Conservation (phyloP, 2,329 filamentous ascomycete genomes). For the Penicillium concentricum region DNA sequence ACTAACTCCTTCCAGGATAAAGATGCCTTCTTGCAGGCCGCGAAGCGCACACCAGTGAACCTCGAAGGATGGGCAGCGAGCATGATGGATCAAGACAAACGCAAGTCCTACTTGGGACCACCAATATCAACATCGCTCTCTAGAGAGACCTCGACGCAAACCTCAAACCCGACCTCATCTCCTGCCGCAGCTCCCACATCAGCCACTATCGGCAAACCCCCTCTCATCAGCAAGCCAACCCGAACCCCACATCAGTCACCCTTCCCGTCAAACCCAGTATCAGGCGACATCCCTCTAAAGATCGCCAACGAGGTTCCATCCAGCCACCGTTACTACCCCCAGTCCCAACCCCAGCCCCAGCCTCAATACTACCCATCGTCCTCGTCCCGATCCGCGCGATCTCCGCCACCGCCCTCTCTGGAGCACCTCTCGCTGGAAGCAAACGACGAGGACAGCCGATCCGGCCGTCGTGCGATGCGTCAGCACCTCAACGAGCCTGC, state of each 20-base stretch:
- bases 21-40: slow-evolving; percentile 92
- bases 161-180: slow-evolving; percentile 51
- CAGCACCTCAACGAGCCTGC: slow-evolving; percentile 33
- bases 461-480: slow-evolving; percentile 30
- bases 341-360: slow-evolving; percentile 23
- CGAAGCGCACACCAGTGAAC: slow-evolving; percentile 93
- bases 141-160: slow-evolving; percentile 45
- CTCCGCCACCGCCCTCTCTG: slow-evolving; percentile 40
- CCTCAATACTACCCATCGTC: slow-evolving; percentile 24
- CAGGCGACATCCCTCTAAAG: slow-evolving; percentile 68
- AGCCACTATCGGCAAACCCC: slow-evolving; percentile 42
- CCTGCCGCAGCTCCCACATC: slow-evolving; percentile 16
- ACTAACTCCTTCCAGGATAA: slow-evolving; percentile 62
- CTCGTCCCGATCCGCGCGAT: slow-evolving; percentile 27
- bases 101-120: slow-evolving; percentile 87
- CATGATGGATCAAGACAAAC: slow-evolving; percentile 92
- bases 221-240: slow-evolving; percentile 27
- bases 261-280: slow-evolving; percentile 19
- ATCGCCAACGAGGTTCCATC: slow-evolving; percentile 36
- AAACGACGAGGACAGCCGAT: slow-evolving; percentile 30
- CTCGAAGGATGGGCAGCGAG: slow-evolving; percentile 89
- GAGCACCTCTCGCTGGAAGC: slow-evolving; percentile 48
- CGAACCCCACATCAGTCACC: slow-evolving; percentile 19
- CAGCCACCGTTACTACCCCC: slow-evolving; percentile 3
- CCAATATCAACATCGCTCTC: slow-evolving; percentile 73